Evolutionary conservation across 208 protist species (phyloP), one percentile per base, ranked within the genome.

Genomic region (Trypanosoma boissoni): DNA sequence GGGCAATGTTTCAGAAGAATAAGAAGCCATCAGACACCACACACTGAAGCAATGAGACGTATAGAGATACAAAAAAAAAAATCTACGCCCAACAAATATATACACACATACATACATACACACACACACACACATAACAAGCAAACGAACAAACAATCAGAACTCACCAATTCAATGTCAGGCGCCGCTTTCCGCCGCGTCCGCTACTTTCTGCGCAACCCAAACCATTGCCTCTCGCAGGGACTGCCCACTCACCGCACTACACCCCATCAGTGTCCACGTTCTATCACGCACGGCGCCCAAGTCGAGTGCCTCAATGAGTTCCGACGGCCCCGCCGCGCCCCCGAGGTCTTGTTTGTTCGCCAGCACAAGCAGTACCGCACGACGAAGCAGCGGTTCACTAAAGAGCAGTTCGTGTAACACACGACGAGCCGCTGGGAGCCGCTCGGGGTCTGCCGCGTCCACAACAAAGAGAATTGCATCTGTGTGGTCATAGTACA

Each of bases 401-500:
- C 94, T 67, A 28, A 74, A 65, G 9, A 98, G 69, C 1, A 99
- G 68, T 8, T 69, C 58, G 14, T 90, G 68, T 12, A 98, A 53
- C n/a, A 98, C 90, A 14, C 91, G 65, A 36, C 83, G 76, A 0
- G 87, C 92, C 28, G 75, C 81, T 0, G 69, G 31, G 28, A 97
- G 83, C 24, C 94, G 76, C 0, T 58, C 75, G 0, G 62, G 45
- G 58, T 98, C 97, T 1, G 86, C 86, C 6, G 81, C 79, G 58
- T 98, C 96, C 9, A 98, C 78, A 2, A 98, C 95, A 64, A 97
- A 96, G 46, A 98, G 83, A 8, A 98, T 61, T 21, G 79, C 96
- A 52, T 97, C 76, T 7, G 93, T 98, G 60, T 98, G 94, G 29
- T 95, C 83, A 83, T 97, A 99, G 76, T 99, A 99, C 18, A 98